phyloP scores from a whole-genome alignment of 1,284 basidiomycete genomes.

The Irpex rosettiformis region DNA sequence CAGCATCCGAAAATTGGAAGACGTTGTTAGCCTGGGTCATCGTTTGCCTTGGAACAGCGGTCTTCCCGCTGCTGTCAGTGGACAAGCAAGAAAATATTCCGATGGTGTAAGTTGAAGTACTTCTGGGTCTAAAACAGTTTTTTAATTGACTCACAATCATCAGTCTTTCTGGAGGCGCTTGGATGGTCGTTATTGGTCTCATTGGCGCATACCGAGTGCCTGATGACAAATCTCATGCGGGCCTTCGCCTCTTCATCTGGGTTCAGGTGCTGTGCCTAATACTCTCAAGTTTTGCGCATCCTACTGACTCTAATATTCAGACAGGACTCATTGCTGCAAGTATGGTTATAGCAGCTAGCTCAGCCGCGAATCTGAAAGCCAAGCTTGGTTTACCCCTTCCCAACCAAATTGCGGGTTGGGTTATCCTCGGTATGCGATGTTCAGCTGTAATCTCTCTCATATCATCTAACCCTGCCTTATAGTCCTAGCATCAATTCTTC shows the following conservation, averaged over 20 bases:
- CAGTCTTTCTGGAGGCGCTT: conserved; percentile 28
- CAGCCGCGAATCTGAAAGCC: conserved; percentile 56
- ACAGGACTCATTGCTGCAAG: conserved; percentile 41
- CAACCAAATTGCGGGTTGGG: conserved; percentile 49
- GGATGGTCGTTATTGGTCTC: conserved; percentile 23
- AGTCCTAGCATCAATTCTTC: conserved; percentile 50
- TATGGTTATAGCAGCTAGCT: conserved; percentile 53
- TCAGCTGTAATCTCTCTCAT: too few species aligned
- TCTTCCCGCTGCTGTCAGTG: conserved; percentile 74
- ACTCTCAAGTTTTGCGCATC: neutral
- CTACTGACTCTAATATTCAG: conserved; percentile 17
- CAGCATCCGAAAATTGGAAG: conserved; percentile 26
- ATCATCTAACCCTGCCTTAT: too few species aligned
- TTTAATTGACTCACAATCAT: neutral
- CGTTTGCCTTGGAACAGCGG: conserved; percentile 51
- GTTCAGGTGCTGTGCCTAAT: neutral
- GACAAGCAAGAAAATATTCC: conserved; percentile 69
- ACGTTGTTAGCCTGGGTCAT: conserved; percentile 44
- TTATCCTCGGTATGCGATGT: too few species aligned
- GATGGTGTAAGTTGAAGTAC: conserved; percentile 64
- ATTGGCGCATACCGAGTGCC: conserved; percentile 8
- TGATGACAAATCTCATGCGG: neutral
- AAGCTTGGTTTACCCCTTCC: conserved; percentile 65
- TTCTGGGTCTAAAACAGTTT: too few species aligned
- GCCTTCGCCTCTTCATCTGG: neutral